Evolutionary conservation across 108 stramenopile species (phyloP), one percentile per base, ranked within the genome.

Genomic region (Discostella stelligeroides): DNA sequence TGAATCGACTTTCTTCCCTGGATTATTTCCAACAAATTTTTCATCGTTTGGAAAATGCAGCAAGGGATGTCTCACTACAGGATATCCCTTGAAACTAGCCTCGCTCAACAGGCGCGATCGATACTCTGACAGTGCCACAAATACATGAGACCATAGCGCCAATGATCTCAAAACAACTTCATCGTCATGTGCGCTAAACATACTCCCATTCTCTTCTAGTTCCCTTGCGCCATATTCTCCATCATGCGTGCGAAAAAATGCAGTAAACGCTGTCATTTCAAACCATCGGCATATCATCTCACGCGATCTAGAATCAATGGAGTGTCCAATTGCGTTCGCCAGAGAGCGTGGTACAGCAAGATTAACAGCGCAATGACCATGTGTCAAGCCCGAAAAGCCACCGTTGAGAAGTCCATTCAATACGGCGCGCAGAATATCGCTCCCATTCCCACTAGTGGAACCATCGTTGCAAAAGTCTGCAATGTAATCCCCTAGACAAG

Each of bases 281-380:
- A 80, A 66, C 84, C 84, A 85, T 13, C 84, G 73, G 43, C 55
- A 66, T 41, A 83, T 63, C 76, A 85, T 79, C 15, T 85, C 84
- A 23, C 66, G 66, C 18, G 65, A 29, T 24, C 78, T 21, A 2
- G 54, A 42, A 50, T 72, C 61, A 27, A 80, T 75, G 0, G 40
- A 46, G 20, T 24, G 23, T 11, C 55, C 55, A 13, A 56, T 34
- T 29, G 37, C 29, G 41, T 68, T 53, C 12, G 55, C 8, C 11
- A 46, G 11, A 0, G 27, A 30, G 11, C 62, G 49, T 9, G 70
- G 75, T 24, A 72, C 63, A 11, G 65, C 65, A 39, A 79, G 74
- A 14, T 75, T 82, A 1, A 85, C 70, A 0, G 82, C 84, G 34
- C 72, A 70, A 57, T 85, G 84, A 7, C 73, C 80, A 24, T 78